Percentiles rank a stretch among this genome's conserved stretches.
phyloP scores from a whole-genome alignment of 768 basidiomycete genomes.

The Amanita subjunquillea region DNA sequence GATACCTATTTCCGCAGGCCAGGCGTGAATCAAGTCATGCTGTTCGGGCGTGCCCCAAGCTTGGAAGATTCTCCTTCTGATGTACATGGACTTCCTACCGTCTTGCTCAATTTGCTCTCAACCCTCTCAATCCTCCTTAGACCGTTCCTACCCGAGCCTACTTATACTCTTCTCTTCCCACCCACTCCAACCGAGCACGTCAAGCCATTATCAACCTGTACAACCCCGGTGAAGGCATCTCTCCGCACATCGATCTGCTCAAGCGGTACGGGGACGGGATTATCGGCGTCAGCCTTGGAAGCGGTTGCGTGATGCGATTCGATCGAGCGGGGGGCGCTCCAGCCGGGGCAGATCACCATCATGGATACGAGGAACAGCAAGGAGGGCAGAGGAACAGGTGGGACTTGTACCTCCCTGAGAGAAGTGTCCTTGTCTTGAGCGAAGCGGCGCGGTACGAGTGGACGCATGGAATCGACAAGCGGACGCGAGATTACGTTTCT shows the following conservation, averaged over 20 bases:
- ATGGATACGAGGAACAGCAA: not conserved
- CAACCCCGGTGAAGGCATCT: conserved; percentile 80
- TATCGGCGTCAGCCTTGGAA: conserved; percentile 74
- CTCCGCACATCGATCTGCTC: conserved; percentile 80
- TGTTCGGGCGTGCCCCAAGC: conserved; percentile 47
- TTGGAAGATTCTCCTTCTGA: not conserved
- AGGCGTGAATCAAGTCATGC: conserved; percentile 73
- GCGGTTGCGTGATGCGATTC: conserved; percentile 78
- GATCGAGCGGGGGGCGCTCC: conserved; percentile 9
- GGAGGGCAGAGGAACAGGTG: conserved; percentile 16
- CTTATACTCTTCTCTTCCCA: conserved; percentile 55
- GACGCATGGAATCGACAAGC: conserved; percentile 78
- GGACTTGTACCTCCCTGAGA: conserved; percentile 64
- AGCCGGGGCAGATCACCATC: too few relatives aligned
- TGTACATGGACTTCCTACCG: conserved; percentile 38
- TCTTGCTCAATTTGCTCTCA: conserved; percentile 44
- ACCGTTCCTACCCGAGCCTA: conserved; percentile 36
- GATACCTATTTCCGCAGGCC: conserved; percentile 40
- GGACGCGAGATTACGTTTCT: conserved; percentile 50
- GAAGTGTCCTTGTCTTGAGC: conserved; percentile 69
- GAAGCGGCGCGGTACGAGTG: conserved; percentile 78
- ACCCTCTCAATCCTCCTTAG: conserved; percentile 36
- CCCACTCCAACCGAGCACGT: conserved; percentile 36
- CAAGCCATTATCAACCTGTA: conserved; percentile 92
- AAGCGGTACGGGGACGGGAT: conserved; percentile 84